Conservation (phyloP, 768 basidiomycete species). For the Boletus subcaerulescens region DNA sequence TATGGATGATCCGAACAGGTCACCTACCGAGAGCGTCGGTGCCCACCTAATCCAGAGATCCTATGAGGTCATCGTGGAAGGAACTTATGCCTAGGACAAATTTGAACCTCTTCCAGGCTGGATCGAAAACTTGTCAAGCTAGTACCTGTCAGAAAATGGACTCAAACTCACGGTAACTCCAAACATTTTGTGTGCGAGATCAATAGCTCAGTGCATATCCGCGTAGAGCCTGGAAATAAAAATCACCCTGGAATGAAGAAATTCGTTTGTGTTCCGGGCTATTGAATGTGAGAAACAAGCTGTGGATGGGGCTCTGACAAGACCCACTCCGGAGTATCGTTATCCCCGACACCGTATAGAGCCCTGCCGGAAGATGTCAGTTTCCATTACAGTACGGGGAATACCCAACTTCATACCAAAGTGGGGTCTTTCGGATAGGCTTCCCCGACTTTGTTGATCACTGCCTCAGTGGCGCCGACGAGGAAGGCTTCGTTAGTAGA, state of each 20-base stretch:
- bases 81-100: conserved; percentile 12
- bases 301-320: too few species aligned
- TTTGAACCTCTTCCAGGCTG: conserved; percentile 17
- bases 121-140: background rate
- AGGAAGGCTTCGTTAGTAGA: too few species aligned
- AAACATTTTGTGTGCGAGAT: conserved; percentile 12
- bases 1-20: too few species aligned
- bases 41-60: conserved; percentile 11
- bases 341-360: too few species aligned
- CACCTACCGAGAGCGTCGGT: conserved; percentile 11
- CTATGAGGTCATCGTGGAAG: conserved; percentile 17
- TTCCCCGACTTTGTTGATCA: too few species aligned
- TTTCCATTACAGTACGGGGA: too few species aligned
- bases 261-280: background rate
- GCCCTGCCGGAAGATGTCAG: too few species aligned
- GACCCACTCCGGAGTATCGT: too few species aligned
- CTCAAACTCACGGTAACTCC: conserved; percentile 9
- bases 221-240: conserved; percentile 1
- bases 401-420: too few species aligned
- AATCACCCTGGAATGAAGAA: conserved; percentile 19
- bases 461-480: too few species aligned
- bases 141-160: background rate
- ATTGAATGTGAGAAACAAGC: background rate
- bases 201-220: conserved; percentile 3
- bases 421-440: too few species aligned